Percentiles rank a stretch among this genome's conserved stretches.
Evolutionary conservation across 1,139 yeast species (phyloP).

Genomic region (Casaregolazyma suthepensis): DNA sequence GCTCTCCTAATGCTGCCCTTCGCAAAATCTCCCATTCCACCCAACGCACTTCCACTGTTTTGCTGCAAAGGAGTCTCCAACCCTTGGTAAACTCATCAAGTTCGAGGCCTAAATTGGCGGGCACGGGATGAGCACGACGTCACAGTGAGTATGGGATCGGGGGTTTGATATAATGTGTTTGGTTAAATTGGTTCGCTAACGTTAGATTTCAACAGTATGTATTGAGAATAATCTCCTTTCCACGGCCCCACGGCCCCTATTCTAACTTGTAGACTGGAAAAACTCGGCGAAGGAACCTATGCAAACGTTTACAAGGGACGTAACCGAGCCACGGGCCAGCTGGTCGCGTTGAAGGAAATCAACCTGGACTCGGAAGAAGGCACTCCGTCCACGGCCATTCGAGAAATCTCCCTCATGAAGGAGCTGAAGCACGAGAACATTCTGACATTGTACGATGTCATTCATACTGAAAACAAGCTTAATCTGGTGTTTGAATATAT

Average conservation of each 20-base stretch:
- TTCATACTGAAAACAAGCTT: conserved; percentile 92
- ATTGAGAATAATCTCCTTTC: not conserved
- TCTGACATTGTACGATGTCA: conserved; percentile 88
- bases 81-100: not conserved
- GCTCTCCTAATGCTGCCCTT: no score
- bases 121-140: conserved; percentile 23
- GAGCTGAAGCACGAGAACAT: conserved; percentile 93
- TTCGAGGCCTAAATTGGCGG: not conserved
- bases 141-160: conserved; percentile 20
- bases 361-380: conserved; percentile 95
- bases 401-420: conserved; percentile 95
- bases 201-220: conserved; percentile 26
- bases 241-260: not conserved
- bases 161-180: no score
- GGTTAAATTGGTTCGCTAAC: no score
- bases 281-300: conserved; percentile 95
- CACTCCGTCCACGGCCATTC: conserved; percentile 94
- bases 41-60: not conserved
- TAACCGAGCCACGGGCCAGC: conserved; percentile 83
- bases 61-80: not conserved
- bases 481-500: conserved; percentile 89
- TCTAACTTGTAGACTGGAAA: conserved; percentile 50
- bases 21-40: not conserved
- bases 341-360: conserved; percentile 92
- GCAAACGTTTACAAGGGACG: conserved; percentile 97